Percentiles rank a stretch among this genome's conserved stretches.
phyloP scores from a whole-genome alignment of 352 stramenopile genomes.

The Globisporangium emineosum region DNA sequence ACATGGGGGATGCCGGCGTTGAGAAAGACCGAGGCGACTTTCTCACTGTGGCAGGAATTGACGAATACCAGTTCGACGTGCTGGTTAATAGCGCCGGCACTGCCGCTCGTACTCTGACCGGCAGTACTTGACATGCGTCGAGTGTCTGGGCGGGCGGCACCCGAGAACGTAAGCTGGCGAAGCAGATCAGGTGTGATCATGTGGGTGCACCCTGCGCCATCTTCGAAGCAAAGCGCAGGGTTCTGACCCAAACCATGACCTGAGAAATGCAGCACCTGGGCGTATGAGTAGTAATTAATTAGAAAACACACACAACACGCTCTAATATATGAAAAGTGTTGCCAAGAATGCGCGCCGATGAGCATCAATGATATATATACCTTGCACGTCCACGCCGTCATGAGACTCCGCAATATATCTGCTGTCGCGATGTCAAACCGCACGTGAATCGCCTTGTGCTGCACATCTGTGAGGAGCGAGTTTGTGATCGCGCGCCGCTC shows the following conservation, averaged over 20 bases:
- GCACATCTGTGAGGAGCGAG: slow-evolving; percentile 64
- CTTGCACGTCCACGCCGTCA: slow-evolving; percentile 67
- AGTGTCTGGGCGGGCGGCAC: slow-evolving; percentile 14
- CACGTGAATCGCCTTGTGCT: slow-evolving; percentile 71
- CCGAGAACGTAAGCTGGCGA: slow-evolving; percentile 67
- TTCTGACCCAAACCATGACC: slow-evolving; percentile 68
- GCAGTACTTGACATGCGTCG: slow-evolving; percentile 6
- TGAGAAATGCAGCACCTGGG: slow-evolving; percentile 74
- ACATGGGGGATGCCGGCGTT: slow-evolving; percentile 89
- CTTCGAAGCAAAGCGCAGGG: slow-evolving; percentile 76
- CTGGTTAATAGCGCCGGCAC: slow-evolving; percentile 13
- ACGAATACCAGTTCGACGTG: slow-evolving; percentile 76
- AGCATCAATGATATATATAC: neutral
- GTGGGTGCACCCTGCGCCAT: slow-evolving; percentile 67
- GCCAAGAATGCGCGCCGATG: neutral
- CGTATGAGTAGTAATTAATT: neutral
- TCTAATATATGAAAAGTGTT: neutral
- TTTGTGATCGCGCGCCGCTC: slow-evolving; percentile 70
- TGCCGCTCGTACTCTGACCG: slow-evolving; percentile 16
- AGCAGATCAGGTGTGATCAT: slow-evolving; percentile 67
- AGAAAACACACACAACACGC: neutral
- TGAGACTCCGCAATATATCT: slow-evolving; percentile 70
- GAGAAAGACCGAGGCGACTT: slow-evolving; percentile 85
- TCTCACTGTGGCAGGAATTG: slow-evolving; percentile 84
- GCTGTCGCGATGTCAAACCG: slow-evolving; percentile 78